Evolutionary conservation across 2,329 filamentous ascomycete genomes (phyloP).

Genomic region (Calonectria fujianensis): DNA sequence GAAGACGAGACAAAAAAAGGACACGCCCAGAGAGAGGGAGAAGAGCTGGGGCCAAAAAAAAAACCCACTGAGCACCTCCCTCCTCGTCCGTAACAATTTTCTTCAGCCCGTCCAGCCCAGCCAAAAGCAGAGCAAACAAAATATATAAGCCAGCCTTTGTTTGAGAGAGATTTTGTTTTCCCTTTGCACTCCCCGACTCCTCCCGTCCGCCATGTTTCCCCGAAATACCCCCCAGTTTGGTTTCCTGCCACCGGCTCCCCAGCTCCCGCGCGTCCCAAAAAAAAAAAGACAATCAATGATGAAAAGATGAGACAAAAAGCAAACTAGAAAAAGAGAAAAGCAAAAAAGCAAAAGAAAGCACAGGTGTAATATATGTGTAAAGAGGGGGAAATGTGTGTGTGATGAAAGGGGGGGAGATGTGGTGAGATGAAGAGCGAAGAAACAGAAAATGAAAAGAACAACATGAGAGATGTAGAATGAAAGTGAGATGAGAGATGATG

Average conservation of each 20-base stretch:
- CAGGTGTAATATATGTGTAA: constrained; percentile 41
- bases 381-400: constrained; percentile 38
- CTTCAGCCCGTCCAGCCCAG: constrained; percentile 33
- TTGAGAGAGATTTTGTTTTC: constrained; percentile 47
- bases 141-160: constrained; percentile 51
- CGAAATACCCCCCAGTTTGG: constrained; percentile 35
- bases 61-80: constrained; percentile 42
- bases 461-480: constrained; percentile 40
- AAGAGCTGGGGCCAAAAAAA: constrained; percentile 28
- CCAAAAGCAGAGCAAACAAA: constrained; percentile 51
- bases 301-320: constrained; percentile 47
- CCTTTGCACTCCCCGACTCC: constrained; percentile 57
- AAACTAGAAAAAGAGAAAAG: constrained; percentile 40
- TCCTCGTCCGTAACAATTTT: constrained; percentile 3
- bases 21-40: constrained; percentile 18
- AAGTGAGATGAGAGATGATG: constrained; percentile 38
- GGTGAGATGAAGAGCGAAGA: constrained; percentile 18
- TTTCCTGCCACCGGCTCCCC: constrained; percentile 54
- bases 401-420: constrained; percentile 25
- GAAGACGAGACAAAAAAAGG: constrained; percentile 25
- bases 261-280: constrained; percentile 53
- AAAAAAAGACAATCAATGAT: constrained; percentile 40
- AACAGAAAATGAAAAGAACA: constrained; percentile 33
- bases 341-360: constrained; percentile 46
- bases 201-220: constrained; percentile 47